Evolutionary conservation across 2,329 filamentous ascomycete genomes (phyloP), one percentile per base, ranked within the genome.

Genomic region (Myriangium duriaei): DNA sequence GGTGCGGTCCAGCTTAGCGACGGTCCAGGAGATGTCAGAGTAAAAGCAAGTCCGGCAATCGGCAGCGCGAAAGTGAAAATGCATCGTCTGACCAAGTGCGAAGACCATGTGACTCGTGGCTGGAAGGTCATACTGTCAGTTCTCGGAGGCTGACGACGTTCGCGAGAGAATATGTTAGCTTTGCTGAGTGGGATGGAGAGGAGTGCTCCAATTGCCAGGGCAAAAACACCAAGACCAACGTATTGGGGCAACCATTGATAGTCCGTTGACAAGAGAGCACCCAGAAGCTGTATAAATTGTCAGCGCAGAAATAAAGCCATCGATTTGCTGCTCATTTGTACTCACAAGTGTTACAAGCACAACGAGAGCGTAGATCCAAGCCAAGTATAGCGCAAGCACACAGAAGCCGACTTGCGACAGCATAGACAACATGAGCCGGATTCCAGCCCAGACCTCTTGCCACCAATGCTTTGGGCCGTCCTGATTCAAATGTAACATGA

Each of bases 361-460:
- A 2, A 84, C 68, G 50, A 86, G 78, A 2, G 78, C 79, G 54
- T 86, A 84, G 32, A 85, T 81, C 81, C 81, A 87, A 5, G 71
- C 77, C 11, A 77, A 64, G 55, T 87, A 87, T n/a, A 81, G 43
- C 1, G 79, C 71, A 51, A 87, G 64, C 18, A 84, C 59, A n/a
- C 74, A 57, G 53, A 86, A 87, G 0, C 81, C 81, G 3, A 78
- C 72, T 52, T 87, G 81, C 26, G 69, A 71, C 35, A 84, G 62
- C 81, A 87, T 86, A 49, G 77, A 73, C 13, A 71, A 54, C 33
- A 71, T 76, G 31, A 88, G 64, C 12, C 73, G 62, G 13, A 81
- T 50, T 7, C 81, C 82, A 31, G 82, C 80, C 56, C 74, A 74
- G 14, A 84, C 69, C 53, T 87, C 81, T 54, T 87, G 72, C 33